Conservation (phyloP, 2,329 filamentous ascomycete genomes). For the Madurella fahalii region DNA sequence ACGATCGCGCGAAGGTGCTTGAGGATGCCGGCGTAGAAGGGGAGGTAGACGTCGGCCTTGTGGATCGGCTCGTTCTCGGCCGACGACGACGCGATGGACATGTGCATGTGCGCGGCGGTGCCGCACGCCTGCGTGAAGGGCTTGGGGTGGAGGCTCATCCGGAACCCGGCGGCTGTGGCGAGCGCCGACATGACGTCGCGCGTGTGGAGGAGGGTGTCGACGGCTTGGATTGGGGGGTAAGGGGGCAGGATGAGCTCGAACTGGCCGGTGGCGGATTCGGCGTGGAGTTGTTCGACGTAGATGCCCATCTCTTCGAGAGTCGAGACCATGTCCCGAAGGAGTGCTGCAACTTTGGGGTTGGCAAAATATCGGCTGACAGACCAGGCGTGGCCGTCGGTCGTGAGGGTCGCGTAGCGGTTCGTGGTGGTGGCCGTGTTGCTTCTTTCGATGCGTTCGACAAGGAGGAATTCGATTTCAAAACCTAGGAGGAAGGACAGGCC, state of each 20-base stretch:
- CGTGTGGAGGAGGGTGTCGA: conserved; percentile 67
- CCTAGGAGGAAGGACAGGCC: conserved; percentile 62
- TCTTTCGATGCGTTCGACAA: conserved; percentile 49
- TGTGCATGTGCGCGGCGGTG: conserved; percentile 65
- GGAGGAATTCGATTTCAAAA: conserved; percentile 78
- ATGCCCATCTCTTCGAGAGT: conserved; percentile 60
- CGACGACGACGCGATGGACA: conserved; percentile 51
- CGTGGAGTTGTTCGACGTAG: conserved; percentile 66
- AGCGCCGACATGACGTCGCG: conserved; percentile 64
- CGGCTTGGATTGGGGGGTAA: conserved; percentile 58
- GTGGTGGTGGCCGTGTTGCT: conserved; percentile 28
- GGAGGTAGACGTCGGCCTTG: conserved; percentile 46
- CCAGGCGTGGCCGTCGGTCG: conserved; percentile 67
- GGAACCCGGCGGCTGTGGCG: conserved; percentile 58
- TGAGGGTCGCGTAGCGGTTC: conserved; percentile 39
- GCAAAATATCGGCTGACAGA: conserved; percentile 61
- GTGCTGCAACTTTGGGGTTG: conserved; percentile 49
- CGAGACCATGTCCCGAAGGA: conserved; percentile 63
- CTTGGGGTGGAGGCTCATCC: conserved; percentile 70
- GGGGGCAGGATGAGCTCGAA: conserved; percentile 72
- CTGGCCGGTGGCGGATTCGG: conserved; percentile 69
- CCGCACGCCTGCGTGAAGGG: conserved; percentile 56
- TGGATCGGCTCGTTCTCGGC: conserved; percentile 35
- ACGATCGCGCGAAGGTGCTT: conserved; percentile 60
- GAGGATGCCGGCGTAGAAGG: conserved; percentile 71